Conservation (phyloP, 1,284 basidiomycete species). For the Cryptococcus sp. region DNA sequence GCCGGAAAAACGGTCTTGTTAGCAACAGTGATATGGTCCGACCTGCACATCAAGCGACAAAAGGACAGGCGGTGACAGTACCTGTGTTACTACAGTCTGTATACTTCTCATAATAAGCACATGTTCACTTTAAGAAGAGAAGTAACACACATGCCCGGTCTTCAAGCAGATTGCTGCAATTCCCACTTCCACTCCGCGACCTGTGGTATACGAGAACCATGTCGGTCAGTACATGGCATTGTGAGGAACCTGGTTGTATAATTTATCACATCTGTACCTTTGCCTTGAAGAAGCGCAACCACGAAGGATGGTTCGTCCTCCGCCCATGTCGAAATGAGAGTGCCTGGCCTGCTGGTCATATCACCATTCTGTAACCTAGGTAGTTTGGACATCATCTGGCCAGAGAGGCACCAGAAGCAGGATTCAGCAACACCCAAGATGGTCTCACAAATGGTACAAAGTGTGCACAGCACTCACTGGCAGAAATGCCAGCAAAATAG, state of each 20-base stretch:
- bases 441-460: too few relatives aligned
- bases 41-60: background rate
- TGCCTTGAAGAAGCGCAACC: conserved; percentile 12
- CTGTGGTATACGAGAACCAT: conserved; percentile 13
- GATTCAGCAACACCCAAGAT: too few relatives aligned
- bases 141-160: conserved; percentile 66
- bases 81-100: conserved; percentile 33
- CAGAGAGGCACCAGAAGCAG: too few relatives aligned
- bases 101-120: background rate
- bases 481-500: too few relatives aligned
- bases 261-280: conserved; percentile 5
- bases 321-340: conserved; percentile 2
- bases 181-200: conserved; percentile 74
- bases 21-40: background rate
- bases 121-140: conserved; percentile 12
- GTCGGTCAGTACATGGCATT: too few relatives aligned
- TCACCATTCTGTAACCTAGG: background rate
- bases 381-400: too few relatives aligned
- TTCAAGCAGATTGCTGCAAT: conserved; percentile 77
- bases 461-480: too few relatives aligned
- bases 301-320: conserved; percentile 2
- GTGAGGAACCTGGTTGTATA: too few relatives aligned
- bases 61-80: background rate
- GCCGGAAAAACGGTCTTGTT: background rate
- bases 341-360: background rate